phyloP scores from a whole-genome alignment of 1,284 basidiomycete species.

The Ceratorhiza oryzae-sativae region DNA sequence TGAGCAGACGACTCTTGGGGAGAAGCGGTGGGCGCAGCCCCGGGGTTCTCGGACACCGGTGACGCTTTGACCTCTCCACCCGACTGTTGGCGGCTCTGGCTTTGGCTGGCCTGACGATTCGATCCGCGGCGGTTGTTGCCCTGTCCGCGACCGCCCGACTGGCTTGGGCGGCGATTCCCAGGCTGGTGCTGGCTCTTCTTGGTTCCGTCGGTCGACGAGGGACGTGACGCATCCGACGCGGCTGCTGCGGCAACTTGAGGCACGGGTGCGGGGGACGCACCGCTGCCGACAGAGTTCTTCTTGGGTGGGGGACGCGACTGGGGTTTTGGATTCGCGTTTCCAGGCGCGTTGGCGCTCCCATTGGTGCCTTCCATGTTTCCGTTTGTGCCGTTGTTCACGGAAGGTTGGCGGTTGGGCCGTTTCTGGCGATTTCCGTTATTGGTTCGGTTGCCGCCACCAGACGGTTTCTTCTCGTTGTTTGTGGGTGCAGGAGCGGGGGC shows the following conservation, averaged over 20 bases:
- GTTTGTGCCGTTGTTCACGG: conserved; percentile 28
- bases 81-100: conserved; percentile 40
- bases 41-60: conserved; percentile 37
- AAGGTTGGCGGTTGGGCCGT: conserved; percentile 18
- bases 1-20: conserved; percentile 69
- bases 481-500: conserved; percentile 34
- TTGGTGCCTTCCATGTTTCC: conserved; percentile 38
- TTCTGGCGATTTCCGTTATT: conserved; percentile 33
- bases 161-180: conserved; percentile 35
- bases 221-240: conserved; percentile 40
- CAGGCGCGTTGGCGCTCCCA: background rate
- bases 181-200: conserved; percentile 34
- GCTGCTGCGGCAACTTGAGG: conserved; percentile 40
- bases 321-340: conserved; percentile 26
- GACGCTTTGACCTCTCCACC: conserved; percentile 40
- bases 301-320: conserved; percentile 32
- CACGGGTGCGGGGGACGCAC: conserved; percentile 35
- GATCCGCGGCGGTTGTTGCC: conserved; percentile 37
- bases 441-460: conserved; percentile 27
- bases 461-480: conserved; percentile 39
- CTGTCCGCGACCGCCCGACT: conserved; percentile 35
- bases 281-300: conserved; percentile 36
- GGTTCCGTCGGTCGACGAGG: conserved; percentile 43
- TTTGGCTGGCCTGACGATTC: conserved; percentile 30
- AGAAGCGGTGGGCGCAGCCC: conserved; percentile 43